Conservation (phyloP, 1,284 basidiomycete species). For the Marasmius sp. region DNA sequence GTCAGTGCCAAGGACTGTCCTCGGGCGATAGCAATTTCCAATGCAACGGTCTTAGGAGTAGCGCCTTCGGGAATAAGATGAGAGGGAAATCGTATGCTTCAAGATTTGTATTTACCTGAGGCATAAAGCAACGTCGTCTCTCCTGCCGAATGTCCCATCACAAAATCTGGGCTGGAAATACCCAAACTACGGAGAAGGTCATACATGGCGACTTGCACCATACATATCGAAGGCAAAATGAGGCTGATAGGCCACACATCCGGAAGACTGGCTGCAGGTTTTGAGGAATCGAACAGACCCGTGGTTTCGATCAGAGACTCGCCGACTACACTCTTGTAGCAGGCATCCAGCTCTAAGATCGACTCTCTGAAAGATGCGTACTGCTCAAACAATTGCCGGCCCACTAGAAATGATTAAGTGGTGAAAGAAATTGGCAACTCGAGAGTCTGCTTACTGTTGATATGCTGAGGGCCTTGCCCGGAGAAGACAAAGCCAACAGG, state of each 20-base stretch:
- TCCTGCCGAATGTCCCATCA: conserved; percentile 42
- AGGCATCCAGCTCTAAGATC: conserved; percentile 28
- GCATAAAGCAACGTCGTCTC: conserved; percentile 40
- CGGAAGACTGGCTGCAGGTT: conserved; percentile 12
- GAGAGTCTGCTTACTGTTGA: conserved; percentile 22
- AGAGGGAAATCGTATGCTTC: too few relatives aligned
- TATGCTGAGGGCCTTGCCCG: conserved; percentile 35
- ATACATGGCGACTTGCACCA: conserved; percentile 38
- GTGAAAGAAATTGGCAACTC: not conserved
- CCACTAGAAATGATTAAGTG: conserved; percentile 25
- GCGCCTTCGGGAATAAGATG: too few relatives aligned
- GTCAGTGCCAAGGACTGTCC: conserved; percentile 24
- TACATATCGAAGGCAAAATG: conserved; percentile 31
- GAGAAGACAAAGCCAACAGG: conserved; percentile 33
- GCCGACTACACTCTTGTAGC: conserved; percentile 24
- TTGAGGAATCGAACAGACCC: conserved; percentile 4
- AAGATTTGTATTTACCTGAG: too few relatives aligned
- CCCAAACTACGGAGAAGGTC: conserved; percentile 32
- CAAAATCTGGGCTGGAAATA: conserved; percentile 28
- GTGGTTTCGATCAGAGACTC: conserved; percentile 27
- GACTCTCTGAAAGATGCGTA: conserved; percentile 31
- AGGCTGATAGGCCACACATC: conserved; percentile 32
- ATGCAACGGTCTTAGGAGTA: conserved; percentile 19
- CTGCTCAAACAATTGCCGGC: conserved; percentile 29
- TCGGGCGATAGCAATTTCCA: conserved; percentile 21